Conservation (phyloP, 495 filamentous ascomycete genomes). For the Talaromyces ruber region DNA sequence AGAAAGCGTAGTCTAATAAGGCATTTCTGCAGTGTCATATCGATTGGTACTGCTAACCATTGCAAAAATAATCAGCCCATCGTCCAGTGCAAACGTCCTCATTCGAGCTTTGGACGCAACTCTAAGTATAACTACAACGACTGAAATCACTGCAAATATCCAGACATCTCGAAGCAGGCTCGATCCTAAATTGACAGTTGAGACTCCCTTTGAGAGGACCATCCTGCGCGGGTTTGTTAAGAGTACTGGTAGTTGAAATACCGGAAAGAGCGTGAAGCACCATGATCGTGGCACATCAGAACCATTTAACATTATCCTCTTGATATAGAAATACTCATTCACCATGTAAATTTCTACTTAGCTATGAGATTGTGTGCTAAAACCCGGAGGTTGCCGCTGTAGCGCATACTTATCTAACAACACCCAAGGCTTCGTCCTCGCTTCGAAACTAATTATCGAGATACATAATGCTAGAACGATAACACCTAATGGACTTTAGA, state of each 20-base stretch:
- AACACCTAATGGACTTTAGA: background rate
- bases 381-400: background rate
- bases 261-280: background rate
- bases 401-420: background rate
- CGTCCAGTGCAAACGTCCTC: constrained; percentile 17
- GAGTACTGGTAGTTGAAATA: background rate
- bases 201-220: background rate
- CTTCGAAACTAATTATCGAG: background rate
- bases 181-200: constrained; percentile 6
- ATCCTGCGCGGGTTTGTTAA: background rate
- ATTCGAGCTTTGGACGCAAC: constrained; percentile 18
- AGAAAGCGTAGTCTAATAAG: background rate
- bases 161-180: constrained; percentile 18
- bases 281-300: background rate
- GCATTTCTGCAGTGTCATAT: background rate
- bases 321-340: background rate
- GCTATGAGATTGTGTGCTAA: background rate
- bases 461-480: background rate
- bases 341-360: background rate
- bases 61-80: constrained; percentile 18
- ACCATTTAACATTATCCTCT: background rate
- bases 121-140: constrained; percentile 13
- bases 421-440: background rate
- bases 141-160: constrained; percentile 15
- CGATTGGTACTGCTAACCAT: constrained; percentile 14